A percentile compares a stretch with the other conserved stretches of the same genome.
These are phyloP conservation scores for Trichoderma citrinoviride DNA, from an alignment of 2,329 filamentous ascomycete genomes.

Conservation along the genomic window DNA sequence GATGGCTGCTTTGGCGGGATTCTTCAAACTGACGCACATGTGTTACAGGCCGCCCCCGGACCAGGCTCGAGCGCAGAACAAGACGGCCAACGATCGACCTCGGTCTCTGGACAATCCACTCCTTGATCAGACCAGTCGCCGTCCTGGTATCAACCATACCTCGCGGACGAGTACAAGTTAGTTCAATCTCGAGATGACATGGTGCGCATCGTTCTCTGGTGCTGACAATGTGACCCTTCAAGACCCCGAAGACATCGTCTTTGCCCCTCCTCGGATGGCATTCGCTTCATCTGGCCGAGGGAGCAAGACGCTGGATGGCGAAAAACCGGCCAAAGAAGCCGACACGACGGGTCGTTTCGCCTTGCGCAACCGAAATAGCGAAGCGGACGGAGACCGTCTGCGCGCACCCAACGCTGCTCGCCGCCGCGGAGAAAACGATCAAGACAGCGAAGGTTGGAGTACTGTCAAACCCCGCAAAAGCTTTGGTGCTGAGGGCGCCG, in stretches of 20 bases:
- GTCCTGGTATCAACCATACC: conserved; percentile 51
- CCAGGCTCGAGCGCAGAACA: conserved; percentile 45
- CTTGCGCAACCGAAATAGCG: conserved; percentile 51
- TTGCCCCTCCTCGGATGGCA: conserved; percentile 77
- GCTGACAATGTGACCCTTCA: conserved; percentile 19
- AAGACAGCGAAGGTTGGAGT: conserved; percentile 73
- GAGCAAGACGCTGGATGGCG: conserved; percentile 49
- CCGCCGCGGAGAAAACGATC: conserved; percentile 54
- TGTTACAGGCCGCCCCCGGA: conserved; percentile 44
- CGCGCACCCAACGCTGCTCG: conserved; percentile 50
- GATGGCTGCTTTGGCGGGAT: not conserved
- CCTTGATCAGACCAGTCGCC: conserved; percentile 51
- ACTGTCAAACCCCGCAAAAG: conserved; percentile 72
- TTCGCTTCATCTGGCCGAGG: conserved; percentile 72
- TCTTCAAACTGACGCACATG: not conserved
- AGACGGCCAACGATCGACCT: conserved; percentile 43
- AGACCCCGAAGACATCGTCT: conserved; percentile 78
- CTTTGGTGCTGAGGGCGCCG: conserved; percentile 68
- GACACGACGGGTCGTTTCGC: conserved; percentile 58
- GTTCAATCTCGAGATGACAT: conserved; percentile 29
- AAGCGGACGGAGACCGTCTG: conserved; percentile 51
- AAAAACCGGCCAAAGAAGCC: conserved; percentile 52
- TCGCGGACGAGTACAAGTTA: conserved; percentile 57
- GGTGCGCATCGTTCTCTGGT: not conserved
- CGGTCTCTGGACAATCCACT: conserved; percentile 45